These are phyloP conservation scores for Boletus rubroflammeus DNA, from an alignment of 768 basidiomycete species.

Conservation along the genomic window DNA sequence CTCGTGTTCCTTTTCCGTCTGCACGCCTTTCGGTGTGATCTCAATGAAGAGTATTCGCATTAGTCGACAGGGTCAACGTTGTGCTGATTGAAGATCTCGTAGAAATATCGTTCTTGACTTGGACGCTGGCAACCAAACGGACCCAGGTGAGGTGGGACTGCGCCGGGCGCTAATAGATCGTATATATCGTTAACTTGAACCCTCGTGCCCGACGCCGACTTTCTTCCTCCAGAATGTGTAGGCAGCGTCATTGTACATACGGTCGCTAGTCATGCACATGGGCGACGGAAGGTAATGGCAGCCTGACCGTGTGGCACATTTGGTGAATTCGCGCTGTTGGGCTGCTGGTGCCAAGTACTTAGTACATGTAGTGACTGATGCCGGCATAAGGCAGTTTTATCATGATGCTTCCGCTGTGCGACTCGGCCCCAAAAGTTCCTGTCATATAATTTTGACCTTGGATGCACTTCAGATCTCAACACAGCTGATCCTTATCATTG, in stretches of 20 bases:
- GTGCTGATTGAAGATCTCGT: not conserved
- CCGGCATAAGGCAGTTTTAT: no score
- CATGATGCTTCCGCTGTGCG: no score
- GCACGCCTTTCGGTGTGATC: slow-evolving; percentile 5
- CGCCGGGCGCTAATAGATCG: not conserved
- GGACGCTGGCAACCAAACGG: not conserved
- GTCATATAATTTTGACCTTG: no score
- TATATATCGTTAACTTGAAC: no score
- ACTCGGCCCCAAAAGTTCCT: no score
- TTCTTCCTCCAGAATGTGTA: slow-evolving; percentile 16
- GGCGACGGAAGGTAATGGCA: not conserved
- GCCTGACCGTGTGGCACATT: slow-evolving; percentile 13
- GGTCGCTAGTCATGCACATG: no score
- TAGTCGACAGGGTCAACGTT: slow-evolving; percentile 13
- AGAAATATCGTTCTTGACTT: not conserved
- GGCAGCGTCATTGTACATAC: not conserved
- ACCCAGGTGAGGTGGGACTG: not conserved
- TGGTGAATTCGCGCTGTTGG: no score
- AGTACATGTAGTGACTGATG: no score
- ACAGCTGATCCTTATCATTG: no score
- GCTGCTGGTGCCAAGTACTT: no score
- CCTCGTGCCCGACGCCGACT: no score
- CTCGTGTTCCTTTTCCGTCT: slow-evolving; percentile 8
- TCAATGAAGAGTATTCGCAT: slow-evolving; percentile 5
- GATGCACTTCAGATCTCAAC: no score